Evolutionary conservation across 192 early-diverging fungal species (phyloP).

Genomic region (Backusella psychrophila): DNA sequence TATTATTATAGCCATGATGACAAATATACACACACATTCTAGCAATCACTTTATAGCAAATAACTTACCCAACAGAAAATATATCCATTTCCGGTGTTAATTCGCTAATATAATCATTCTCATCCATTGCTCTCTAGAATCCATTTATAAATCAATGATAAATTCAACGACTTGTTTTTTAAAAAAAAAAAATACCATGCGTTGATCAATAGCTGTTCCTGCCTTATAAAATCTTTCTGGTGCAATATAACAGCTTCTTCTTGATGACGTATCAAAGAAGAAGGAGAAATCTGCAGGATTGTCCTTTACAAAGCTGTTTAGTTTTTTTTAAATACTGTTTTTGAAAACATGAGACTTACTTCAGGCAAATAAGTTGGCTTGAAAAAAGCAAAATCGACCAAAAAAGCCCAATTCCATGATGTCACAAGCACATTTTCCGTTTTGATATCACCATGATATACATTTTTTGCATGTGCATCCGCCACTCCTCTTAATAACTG

Average conservation of each 20-base stretch:
- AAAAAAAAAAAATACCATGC: conserved; percentile 34
- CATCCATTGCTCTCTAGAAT: conserved; percentile 31
- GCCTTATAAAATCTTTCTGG: conserved; percentile 92
- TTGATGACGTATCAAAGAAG: conserved; percentile 91
- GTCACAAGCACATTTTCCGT: conserved; percentile 94
- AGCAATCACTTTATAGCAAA: background rate
- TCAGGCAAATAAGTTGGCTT: conserved; percentile 94
- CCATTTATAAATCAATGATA: background rate
- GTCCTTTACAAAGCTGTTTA: conserved; percentile 50
- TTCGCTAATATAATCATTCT: conserved; percentile 37
- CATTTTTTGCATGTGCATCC: conserved; percentile 69
- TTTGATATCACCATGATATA: conserved; percentile 96
- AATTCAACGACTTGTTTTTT: conserved; percentile 1
- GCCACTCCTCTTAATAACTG: conserved; percentile 82
- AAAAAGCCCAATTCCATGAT: conserved; percentile 93
- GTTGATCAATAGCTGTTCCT: conserved; percentile 56
- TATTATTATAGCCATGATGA: background rate
- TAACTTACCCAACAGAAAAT: conserved; percentile 81
- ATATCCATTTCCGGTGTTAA: conserved; percentile 89
- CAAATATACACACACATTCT: background rate
- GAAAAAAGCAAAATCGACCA: conserved; percentile 86
- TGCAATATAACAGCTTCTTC: conserved; percentile 91
- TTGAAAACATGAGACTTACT: conserved; percentile 32
- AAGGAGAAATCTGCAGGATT: conserved; percentile 95
- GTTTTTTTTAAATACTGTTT: background rate